phyloP scores from a whole-genome alignment of 257 asterid genomes.

The Lantana camara region DNA sequence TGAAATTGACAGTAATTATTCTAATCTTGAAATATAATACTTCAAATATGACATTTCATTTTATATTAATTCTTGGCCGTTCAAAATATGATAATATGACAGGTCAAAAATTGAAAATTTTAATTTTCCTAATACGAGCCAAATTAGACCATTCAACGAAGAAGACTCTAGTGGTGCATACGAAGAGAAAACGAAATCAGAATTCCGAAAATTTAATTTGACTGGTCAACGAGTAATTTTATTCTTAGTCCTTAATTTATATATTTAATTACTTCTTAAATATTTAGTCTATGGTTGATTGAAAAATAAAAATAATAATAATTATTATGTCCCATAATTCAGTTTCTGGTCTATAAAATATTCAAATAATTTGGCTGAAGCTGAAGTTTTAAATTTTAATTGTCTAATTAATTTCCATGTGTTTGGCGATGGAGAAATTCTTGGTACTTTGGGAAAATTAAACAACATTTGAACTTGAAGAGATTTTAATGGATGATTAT shows the following conservation, averaged over 20 bases:
- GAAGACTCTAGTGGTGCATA: not conserved
- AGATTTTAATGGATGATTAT: not conserved
- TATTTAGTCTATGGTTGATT: not conserved
- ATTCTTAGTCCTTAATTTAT: not conserved
- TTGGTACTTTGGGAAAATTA: not conserved
- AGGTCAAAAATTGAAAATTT: constrained; percentile 4
- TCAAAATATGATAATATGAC: not conserved
- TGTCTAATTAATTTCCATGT: not conserved
- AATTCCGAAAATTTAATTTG: not conserved
- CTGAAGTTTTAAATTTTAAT: no score
- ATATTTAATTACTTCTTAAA: not conserved
- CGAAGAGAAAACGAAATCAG: not conserved
- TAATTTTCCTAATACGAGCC: not conserved
- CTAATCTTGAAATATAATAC: no score
- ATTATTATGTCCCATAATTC: no score
- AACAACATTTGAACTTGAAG: not conserved
- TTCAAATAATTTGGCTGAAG: not conserved
- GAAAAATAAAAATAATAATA: not conserved
- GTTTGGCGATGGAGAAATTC: not conserved
- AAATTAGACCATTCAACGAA: not conserved
- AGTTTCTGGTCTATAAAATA: not conserved
- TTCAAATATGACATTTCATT: not conserved
- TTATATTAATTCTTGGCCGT: not conserved
- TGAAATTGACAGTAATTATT: no score
- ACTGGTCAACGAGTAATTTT: not conserved